Evolutionary conservation across 371 early-diverging fungal genomes (phyloP), one percentile per base, ranked within the genome.

Genomic region (Globomyces sp.): DNA sequence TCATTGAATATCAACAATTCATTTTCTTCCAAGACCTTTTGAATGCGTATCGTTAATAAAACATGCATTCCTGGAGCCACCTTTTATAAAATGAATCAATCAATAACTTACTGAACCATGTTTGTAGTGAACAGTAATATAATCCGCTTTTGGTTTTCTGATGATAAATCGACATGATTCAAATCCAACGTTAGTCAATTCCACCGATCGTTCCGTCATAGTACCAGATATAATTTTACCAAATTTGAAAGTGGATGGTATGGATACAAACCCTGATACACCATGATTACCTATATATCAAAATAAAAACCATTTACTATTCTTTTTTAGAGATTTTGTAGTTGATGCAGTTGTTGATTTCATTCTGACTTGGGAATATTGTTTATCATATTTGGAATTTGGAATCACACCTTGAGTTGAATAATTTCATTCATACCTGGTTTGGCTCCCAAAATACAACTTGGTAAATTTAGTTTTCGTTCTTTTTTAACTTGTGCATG

Each of bases 41-140:
- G 11, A 1, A 55, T 44, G 2, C 43, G n/a, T 24, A 65, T 34
- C 13, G 58, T 42, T n/a, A 74, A 9, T 11, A 71, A 44, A 37
- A 50, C 58, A 34, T 58, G 37, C 68, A 74, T 71, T 4, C 74
- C 74, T n/a, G 74, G 74, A 1, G 74, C 74, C 3, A 72, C 72
- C 72, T 71, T 45, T 34, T 11, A 13, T 43, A n/a, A 39, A 43
- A 9, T 1, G 24, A 24, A 24, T 24, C 24, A 24, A 24, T 24
- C 24, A 24, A 9, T 40, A 49, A 44, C 63, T 11, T 40, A 74
- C 74, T 48, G 74, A 69, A 42, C 74, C 74, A 11, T 57, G 69
- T 60, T 67, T 74, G 58, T 52, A 74, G 34, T 47, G 46, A 6
- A 61, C 64, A 41, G n/a, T 34, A 1, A 74, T n/a, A 4, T 55